phyloP scores from a whole-genome alignment of 305 asterid species.

The Fraxinus greggii region DNA sequence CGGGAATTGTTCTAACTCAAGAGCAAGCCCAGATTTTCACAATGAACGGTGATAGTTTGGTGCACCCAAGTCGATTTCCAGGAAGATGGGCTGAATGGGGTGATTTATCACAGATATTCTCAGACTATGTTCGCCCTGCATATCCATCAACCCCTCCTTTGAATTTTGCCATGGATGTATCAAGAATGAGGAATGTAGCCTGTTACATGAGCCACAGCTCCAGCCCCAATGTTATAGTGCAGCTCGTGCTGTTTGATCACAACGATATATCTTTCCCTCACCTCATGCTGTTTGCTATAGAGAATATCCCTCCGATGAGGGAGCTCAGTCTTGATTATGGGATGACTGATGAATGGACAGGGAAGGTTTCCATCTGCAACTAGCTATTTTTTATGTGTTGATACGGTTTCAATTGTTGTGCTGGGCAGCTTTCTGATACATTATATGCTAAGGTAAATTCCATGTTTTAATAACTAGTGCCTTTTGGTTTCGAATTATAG shows the following conservation, averaged over 20 bases:
- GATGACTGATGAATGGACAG: conserved; percentile 28
- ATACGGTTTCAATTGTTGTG: not conserved
- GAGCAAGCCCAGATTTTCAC: conserved; percentile 45
- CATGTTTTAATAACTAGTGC: not conserved
- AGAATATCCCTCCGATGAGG: conserved; percentile 36
- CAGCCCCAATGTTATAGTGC: conserved; percentile 41
- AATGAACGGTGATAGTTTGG: conserved; percentile 35
- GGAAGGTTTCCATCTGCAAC: conserved; percentile 31
- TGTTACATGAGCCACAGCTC: conserved; percentile 39
- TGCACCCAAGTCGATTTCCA: conserved; percentile 28
- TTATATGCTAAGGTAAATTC: conserved; percentile 2
- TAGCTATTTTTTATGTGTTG: conserved; percentile 5
- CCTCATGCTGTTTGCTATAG: conserved; percentile 37
- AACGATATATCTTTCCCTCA: conserved; percentile 31
- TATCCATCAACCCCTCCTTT: conserved; percentile 33
- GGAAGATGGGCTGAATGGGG: conserved; percentile 39
- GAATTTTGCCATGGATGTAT: conserved; percentile 36
- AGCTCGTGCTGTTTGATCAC: conserved; percentile 52
- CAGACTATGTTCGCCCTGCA: conserved; percentile 26
- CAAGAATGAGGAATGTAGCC: conserved; percentile 36
- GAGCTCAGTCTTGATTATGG: conserved; percentile 38
- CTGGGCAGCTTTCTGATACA: not conserved
- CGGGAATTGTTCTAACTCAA: conserved; percentile 48
- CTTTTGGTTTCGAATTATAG: not conserved
- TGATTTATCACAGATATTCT: conserved; percentile 29